Conservation (phyloP, 2,329 filamentous ascomycete genomes). For the Penicillium sp. region DNA sequence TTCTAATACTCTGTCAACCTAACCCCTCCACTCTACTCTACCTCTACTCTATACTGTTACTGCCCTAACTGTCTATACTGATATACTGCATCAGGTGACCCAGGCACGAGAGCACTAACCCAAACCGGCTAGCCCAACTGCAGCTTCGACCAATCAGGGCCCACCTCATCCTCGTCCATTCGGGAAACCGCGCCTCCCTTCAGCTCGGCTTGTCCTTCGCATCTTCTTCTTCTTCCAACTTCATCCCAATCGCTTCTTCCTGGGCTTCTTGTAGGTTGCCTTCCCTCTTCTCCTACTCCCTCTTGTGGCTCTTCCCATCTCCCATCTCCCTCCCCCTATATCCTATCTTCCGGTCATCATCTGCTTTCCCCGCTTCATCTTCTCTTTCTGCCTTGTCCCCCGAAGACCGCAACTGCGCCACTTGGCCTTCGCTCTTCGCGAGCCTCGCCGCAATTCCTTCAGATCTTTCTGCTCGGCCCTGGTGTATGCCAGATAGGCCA, state of each 20-base stretch:
- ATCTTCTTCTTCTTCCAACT: neutral
- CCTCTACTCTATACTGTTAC: neutral
- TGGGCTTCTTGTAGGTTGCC: conserved; percentile 51
- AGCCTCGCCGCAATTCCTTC: conserved; percentile 18
- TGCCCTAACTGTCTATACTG: neutral
- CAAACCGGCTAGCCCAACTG: neutral
- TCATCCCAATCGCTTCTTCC: conserved; percentile 13
- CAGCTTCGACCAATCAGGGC: neutral
- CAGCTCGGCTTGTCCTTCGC: neutral
- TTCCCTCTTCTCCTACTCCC: conserved; percentile 18
- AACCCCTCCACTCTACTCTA: neutral
- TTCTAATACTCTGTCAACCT: neutral
- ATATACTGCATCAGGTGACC: neutral
- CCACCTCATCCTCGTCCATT: neutral
- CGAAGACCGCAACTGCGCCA: conserved; percentile 18
- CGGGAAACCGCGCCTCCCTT: neutral
- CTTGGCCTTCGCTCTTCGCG: conserved; percentile 18
- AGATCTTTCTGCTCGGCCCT: conserved; percentile 6
- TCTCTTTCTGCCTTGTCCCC: conserved; percentile 10
- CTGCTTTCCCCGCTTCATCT: conserved; percentile 19
- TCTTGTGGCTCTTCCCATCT: conserved; percentile 10
- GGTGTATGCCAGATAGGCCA: neutral
- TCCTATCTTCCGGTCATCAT: conserved; percentile 16
- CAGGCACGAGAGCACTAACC: neutral
- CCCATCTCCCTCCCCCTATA: neutral